Evolutionary conservation across 371 early-diverging fungal genomes (phyloP), one percentile per base, ranked within the genome.

Genomic region (Mucor plumbeus): DNA sequence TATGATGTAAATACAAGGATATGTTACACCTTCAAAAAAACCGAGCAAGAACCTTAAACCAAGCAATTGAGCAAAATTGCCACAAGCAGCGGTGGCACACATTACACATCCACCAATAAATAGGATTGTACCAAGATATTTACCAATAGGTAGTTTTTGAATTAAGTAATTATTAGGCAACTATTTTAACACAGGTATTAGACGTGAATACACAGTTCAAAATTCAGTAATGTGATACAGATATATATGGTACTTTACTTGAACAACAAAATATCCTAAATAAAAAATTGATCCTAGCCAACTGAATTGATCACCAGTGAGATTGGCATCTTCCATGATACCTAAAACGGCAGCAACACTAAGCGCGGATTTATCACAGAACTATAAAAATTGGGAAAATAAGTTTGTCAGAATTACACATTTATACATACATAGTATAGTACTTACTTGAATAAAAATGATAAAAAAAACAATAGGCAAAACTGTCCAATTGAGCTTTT

Each of bases 361-460:
- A 15, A 81, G 44, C 33, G 75, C 70, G 17, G 81, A 71, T 67
- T 81, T 81, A 41, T 81, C 81, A 33, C 73, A 75, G 50, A 80
- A 80, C 76, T 80, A 68, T 21, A 48, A 19, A 26, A 1, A 26
- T 26, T 26, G 26, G 26, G 26, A 26, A 26, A 26, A 26, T n/a
- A 26, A 3, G 26, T 26, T 26, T 26, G 26, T 26, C 26, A 26
- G 26, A 26, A 26, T 26, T 26, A 3, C 26, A 26, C 26, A 26
- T 26, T 26, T 26, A 1, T 26, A 26, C 1, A 26, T 1, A 26
- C 3, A 26, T 9, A 50, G 31, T 1, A 3, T 53, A 6, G 11
- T 31, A 53, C 3, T 39, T 68, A 78, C 78, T 64, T 72, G 75
- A 17, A 75, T 69, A 34, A 76, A 71, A 8, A 76, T 63, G 41